A percentile compares a stretch with the other conserved stretches of the same genome.
Conservation (phyloP, 768 basidiomycete species). For the Lactarius indigo region DNA sequence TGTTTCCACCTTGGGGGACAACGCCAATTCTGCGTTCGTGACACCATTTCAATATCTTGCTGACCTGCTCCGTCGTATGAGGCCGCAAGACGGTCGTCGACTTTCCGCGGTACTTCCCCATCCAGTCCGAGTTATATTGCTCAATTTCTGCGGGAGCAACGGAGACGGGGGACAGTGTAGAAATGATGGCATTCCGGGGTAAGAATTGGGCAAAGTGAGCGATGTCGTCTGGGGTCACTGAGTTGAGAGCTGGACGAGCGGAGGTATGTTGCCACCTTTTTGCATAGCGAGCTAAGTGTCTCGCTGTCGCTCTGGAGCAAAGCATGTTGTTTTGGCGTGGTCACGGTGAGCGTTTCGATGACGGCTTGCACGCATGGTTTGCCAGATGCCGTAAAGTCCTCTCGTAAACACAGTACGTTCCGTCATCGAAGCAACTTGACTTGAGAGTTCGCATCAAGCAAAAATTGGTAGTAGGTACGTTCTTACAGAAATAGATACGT, state of each 20-base stretch:
- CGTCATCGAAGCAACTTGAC: not conserved
- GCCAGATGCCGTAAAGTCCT: not conserved
- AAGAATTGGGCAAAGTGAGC: conserved; percentile 67
- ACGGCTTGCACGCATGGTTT: not conserved
- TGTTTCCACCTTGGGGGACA: conserved; percentile 98
- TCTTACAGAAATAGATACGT: not conserved
- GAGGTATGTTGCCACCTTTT: conserved; percentile 28
- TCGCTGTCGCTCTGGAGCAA: conserved; percentile 6
- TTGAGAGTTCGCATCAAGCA: not conserved
- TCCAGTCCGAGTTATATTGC: conserved; percentile 89
- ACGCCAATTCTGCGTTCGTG: conserved; percentile 77
- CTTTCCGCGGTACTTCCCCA: conserved; percentile 88
- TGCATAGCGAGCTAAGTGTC: conserved; percentile 4
- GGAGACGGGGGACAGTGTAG: conserved; percentile 54
- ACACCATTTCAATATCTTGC: conserved; percentile 85
- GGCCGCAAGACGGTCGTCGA: conserved; percentile 87
- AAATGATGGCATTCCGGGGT: conserved; percentile 58
- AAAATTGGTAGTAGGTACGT: not conserved
- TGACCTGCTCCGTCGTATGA: conserved; percentile 82
- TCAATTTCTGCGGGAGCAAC: conserved; percentile 61
- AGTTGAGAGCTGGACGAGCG: conserved; percentile 27
- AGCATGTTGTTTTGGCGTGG: conserved; percentile 13
- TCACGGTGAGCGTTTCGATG: not conserved
- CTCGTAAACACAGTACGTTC: not conserved
- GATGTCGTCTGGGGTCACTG: conserved; percentile 57